Conservation (phyloP, 2,329 filamentous ascomycete species). For the Diaporthe helianthi region DNA sequence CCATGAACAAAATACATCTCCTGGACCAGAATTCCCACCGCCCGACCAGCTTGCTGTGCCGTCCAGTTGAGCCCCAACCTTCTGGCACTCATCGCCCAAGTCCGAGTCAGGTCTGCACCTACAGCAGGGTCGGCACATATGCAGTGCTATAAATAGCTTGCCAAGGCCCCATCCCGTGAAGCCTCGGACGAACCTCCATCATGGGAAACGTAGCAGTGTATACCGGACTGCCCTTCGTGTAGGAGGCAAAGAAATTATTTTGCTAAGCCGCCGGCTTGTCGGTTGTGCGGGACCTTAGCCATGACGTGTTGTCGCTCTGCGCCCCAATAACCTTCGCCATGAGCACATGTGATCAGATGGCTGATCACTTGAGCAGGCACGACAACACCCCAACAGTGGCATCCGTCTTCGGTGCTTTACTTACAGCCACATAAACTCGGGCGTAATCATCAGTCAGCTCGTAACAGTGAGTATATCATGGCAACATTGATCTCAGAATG, state of each 20-base stretch:
- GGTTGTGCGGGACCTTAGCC: too few species aligned
- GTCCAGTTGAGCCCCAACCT: not conserved
- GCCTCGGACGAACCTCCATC: not conserved
- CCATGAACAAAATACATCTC: slow-evolving; percentile 24
- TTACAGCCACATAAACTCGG: not conserved
- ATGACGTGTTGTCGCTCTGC: not conserved
- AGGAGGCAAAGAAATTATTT: not conserved
- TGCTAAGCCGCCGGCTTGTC: not conserved
- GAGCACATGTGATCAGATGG: not conserved
- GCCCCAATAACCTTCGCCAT: not conserved
- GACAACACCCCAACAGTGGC: not conserved
- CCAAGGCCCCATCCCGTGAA: slow-evolving; percentile 14
- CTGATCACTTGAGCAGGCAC: not conserved
- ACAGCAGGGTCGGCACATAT: not conserved
- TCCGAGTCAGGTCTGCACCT: slow-evolving; percentile 15
- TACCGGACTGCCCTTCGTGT: not conserved
- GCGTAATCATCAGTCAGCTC: not conserved
- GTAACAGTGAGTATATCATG: not conserved
- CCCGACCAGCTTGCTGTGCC: not conserved
- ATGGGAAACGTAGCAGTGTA: not conserved
- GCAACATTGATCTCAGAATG: not conserved
- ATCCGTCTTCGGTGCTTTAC: not conserved
- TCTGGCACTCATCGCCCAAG: not conserved
- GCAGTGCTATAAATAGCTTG: slow-evolving; percentile 13
- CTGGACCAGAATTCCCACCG: slow-evolving; percentile 13